These are phyloP conservation scores for Epichloe sylvatica DNA, from an alignment of 2,329 filamentous ascomycete species.

Conservation along the genomic window DNA sequence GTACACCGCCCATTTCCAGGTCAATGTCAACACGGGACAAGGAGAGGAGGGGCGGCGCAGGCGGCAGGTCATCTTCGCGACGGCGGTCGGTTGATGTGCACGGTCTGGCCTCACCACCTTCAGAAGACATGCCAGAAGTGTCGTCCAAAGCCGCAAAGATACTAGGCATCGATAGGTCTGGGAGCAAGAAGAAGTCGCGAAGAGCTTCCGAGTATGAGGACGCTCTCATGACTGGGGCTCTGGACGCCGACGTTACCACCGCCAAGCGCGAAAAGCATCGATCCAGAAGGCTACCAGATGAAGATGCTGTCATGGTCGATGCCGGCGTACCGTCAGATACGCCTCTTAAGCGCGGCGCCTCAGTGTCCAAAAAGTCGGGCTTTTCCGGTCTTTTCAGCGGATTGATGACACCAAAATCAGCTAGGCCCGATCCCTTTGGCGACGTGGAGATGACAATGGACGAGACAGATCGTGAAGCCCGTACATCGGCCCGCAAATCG, in stretches of 20 bases:
- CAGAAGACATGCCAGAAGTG: conserved; percentile 51
- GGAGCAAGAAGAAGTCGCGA: conserved; percentile 30
- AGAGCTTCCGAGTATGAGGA: conserved; percentile 36
- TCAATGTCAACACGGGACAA: conserved; percentile 55
- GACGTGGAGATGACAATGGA: conserved; percentile 34
- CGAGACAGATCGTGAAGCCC: conserved; percentile 46
- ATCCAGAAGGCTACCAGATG: conserved; percentile 21
- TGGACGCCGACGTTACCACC: conserved; percentile 22
- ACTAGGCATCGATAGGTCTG: conserved; percentile 42
- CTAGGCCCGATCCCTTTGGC: conserved; percentile 31
- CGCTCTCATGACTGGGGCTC: conserved; percentile 31
- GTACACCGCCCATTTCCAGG: conserved; percentile 51
- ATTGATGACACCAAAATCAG: conserved; percentile 33
- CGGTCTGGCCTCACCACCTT: conserved; percentile 57
- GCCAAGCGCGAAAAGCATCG: conserved; percentile 22
- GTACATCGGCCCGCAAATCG: conserved; percentile 47
- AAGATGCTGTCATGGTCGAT: conserved; percentile 27
- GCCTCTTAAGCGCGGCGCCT: conserved; percentile 20
- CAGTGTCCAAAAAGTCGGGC: conserved; percentile 36
- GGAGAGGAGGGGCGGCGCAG: conserved; percentile 32
- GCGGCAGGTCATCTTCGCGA: conserved; percentile 50
- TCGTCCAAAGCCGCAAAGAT: conserved; percentile 67
- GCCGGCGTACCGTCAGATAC: conserved; percentile 18
- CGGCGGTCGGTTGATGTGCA: conserved; percentile 53
- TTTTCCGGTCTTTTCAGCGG: conserved; percentile 50